A percentile compares a stretch with the other conserved stretches of the same genome.
Evolutionary conservation across 2,329 filamentous ascomycete species (phyloP).

Genomic region (Fusarium chaquense): DNA sequence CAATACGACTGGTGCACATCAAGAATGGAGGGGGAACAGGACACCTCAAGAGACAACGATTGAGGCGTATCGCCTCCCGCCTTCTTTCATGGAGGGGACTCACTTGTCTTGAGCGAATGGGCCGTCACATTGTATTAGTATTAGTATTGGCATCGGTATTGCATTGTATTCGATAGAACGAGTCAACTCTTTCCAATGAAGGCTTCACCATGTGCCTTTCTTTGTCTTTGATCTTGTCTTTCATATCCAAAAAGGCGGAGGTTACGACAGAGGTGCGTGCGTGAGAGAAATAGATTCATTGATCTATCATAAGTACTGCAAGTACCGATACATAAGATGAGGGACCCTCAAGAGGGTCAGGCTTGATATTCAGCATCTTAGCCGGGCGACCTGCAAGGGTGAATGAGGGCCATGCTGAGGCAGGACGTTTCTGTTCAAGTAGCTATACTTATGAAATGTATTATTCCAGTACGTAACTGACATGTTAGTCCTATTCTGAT

Average conservation of each 20-base stretch:
- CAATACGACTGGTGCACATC: not conserved
- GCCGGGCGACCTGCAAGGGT: constrained; percentile 12
- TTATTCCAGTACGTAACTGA: constrained; percentile 11
- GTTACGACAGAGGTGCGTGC: constrained; percentile 29
- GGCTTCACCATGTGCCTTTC: constrained; percentile 1
- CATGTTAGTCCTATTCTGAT: too few species aligned
- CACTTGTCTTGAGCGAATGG: constrained; percentile 1
- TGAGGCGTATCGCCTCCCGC: constrained; percentile 38
- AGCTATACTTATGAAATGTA: constrained; percentile 6
- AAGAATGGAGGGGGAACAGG: constrained; percentile 20
- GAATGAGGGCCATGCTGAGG: not conserved
- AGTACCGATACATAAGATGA: constrained; percentile 19
- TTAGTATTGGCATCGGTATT: not conserved
- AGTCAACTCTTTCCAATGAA: not conserved
- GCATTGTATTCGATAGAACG: not conserved
- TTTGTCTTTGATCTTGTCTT: constrained; percentile 9
- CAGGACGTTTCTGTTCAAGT: constrained; percentile 18
- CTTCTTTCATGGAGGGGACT: not conserved
- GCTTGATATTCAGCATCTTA: constrained; percentile 1
- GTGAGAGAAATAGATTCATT: constrained; percentile 21
- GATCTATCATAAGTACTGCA: constrained; percentile 11
- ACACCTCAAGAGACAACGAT: constrained; percentile 28
- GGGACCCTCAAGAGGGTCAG: constrained; percentile 13
- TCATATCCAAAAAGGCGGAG: constrained; percentile 37
- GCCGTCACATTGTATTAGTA: not conserved